Base-by-base conservation (phyloP, 805 yeast species). In the Vanderwaltozyma yarrowii region DNA sequence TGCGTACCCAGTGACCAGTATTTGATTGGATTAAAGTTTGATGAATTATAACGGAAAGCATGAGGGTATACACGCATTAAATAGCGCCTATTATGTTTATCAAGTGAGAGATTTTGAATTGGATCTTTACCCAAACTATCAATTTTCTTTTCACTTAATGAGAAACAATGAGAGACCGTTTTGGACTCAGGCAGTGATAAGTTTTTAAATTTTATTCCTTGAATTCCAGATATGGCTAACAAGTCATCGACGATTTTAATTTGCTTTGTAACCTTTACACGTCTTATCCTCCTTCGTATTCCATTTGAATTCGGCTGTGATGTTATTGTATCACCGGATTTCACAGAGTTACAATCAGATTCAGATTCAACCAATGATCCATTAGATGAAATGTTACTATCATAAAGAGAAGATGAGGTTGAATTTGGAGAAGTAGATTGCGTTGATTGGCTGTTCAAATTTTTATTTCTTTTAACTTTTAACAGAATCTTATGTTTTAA, bases 1-100 rank as follows among this genome's bases (percentile, higher is more conserved):
- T 92, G 98, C 10, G 73, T 80, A 1, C 99, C 99, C 33, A 71
- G 65, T 35, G 69, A 68, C 98, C 99, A 92, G 52, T 75, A 86
- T 1, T 60, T 58, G 2, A 84, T 60, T 0, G 98, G 97, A 32
- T 71, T 72, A 53, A 85, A 88, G 52, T 92, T 92, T 3, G 83
- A 70, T 1, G 96, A 86, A 37, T 69, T 78, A 45, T 83, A 70
- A 30, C 96, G 63, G 40, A 78, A 71, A 7, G 77, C 78, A 1
- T 94, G 78, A 0, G 99, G 99, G 53, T 92, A 92, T 0, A 87
- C 74, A 36, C 99, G 68, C 80, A 85, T 78, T 37, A 89, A 54
- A 51, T 69, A 84, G 35, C 69, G 67, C 42, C 78, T 62, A 56
- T 92, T 89, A 57, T 92, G 97, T 52, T 83, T 82, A 45, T 73